Percentiles rank a stretch among this genome's conserved stretches.
Evolutionary conservation across 2,329 filamentous ascomycete species (phyloP).

Genomic region (Aspergillus neoniger): DNA sequence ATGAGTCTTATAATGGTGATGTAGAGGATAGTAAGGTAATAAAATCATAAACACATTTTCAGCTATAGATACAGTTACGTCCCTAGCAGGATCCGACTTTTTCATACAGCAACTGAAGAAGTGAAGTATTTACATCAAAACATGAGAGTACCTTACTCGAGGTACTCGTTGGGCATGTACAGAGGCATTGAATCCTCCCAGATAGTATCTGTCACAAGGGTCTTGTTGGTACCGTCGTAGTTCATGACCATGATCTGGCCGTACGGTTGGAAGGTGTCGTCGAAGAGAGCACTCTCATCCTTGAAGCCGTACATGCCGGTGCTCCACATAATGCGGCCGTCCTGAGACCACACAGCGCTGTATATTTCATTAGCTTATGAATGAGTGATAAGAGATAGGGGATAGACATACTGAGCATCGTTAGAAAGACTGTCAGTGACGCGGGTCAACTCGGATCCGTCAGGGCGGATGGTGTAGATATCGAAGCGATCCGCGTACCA

Average conservation of each 20-base stretch:
- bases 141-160: background rate
- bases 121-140: background rate
- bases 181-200: conserved; percentile 38
- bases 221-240: conserved; percentile 41
- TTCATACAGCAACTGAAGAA: background rate
- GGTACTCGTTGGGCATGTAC: conserved; percentile 6
- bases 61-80: background rate
- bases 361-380: background rate
- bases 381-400: too few relatives aligned
- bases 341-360: conserved; percentile 45
- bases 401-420: conserved; percentile 38
- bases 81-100: too few relatives aligned
- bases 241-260: conserved; percentile 51
- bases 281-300: conserved; percentile 45
- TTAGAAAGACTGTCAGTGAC: conserved; percentile 42
- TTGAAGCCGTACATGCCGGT: conserved; percentile 50
- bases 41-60: too few relatives aligned
- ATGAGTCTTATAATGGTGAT: too few relatives aligned
- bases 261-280: conserved; percentile 50
- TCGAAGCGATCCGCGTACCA: conserved; percentile 33
- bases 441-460: conserved; percentile 40
- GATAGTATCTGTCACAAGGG: conserved; percentile 30
- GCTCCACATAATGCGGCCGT: conserved; percentile 46
- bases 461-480: conserved; percentile 45
- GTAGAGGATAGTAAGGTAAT: too few relatives aligned